phyloP scores from a whole-genome alignment of 495 filamentous ascomycete genomes.

The Aspergillus incahuasiensis region DNA sequence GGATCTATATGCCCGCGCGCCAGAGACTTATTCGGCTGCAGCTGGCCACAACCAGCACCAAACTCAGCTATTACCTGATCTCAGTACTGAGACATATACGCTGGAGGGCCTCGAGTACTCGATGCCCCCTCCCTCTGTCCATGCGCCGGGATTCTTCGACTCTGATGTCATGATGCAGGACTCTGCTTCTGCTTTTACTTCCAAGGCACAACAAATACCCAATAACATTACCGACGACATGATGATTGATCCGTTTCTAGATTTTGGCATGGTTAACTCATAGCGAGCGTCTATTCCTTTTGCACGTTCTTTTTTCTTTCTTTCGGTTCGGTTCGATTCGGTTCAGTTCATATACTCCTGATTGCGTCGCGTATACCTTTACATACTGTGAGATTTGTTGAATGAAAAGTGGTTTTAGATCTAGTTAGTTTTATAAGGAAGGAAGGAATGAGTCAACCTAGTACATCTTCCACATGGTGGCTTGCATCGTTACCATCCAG shows the following conservation, averaged over 20 bases:
- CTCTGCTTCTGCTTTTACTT: neutral
- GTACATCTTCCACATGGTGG: too few relatives aligned
- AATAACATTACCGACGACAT: constrained; percentile 26
- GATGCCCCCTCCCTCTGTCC: constrained; percentile 4
- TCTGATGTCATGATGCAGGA: constrained; percentile 32
- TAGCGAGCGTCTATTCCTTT: constrained; percentile 6
- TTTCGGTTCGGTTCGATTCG: too few relatives aligned
- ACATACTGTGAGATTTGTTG: too few relatives aligned
- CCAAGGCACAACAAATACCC: constrained; percentile 37
- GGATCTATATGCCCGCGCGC: constrained; percentile 10
- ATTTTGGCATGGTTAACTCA: constrained; percentile 28
- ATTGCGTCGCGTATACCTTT: too few relatives aligned
- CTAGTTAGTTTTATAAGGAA: too few relatives aligned
- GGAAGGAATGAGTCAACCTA: too few relatives aligned
- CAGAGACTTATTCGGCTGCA: neutral
- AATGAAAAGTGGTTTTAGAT: too few relatives aligned
- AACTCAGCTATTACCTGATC: neutral
- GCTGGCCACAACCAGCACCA: neutral
- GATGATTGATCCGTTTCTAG: constrained; percentile 34
- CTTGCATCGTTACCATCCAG: too few relatives aligned
- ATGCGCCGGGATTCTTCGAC: constrained; percentile 8
- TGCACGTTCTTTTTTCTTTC: neutral
- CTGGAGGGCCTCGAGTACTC: neutral
- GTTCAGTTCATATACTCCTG: too few relatives aligned
- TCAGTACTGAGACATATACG: constrained; percentile 5